Conservation (phyloP, 2,329 filamentous ascomycete species). For the Ophiocordyceps camponoti-floridani region DNA sequence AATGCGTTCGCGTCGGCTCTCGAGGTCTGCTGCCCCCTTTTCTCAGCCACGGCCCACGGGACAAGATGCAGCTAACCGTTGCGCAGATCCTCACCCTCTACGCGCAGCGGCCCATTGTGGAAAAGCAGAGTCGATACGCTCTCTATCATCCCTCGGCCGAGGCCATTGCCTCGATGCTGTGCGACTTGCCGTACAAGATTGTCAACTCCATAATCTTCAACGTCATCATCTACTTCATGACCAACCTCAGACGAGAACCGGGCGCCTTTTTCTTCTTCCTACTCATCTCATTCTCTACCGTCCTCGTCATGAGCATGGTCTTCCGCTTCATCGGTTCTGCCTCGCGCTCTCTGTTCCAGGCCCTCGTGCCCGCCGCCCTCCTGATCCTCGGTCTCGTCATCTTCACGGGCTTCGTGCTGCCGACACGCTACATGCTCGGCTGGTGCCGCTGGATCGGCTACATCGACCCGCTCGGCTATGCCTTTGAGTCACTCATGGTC, state of each 20-base stretch:
- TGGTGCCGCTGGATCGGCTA: slow-evolving; percentile 80
- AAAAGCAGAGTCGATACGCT: slow-evolving; percentile 75
- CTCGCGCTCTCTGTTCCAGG: slow-evolving; percentile 51
- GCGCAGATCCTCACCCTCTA: slow-evolving; percentile 62
- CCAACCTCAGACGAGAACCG: slow-evolving; percentile 55
- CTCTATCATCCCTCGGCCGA: slow-evolving; percentile 82
- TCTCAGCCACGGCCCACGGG: not conserved
- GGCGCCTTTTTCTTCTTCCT: slow-evolving; percentile 76
- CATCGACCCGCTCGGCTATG: slow-evolving; percentile 61
- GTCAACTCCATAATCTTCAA: slow-evolving; percentile 63
- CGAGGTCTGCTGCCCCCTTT: slow-evolving; percentile 29
- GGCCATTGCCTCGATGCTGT: slow-evolving; percentile 73
- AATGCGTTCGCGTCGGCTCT: slow-evolving; percentile 70
- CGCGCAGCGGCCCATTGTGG: slow-evolving; percentile 76
- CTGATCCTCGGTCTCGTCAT: slow-evolving; percentile 50
- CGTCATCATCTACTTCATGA: slow-evolving; percentile 71
- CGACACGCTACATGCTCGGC: slow-evolving; percentile 49
- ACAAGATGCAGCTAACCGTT: too few relatives aligned
- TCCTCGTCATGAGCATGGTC: slow-evolving; percentile 69
- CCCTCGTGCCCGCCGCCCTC: slow-evolving; percentile 40
- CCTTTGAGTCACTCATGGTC: slow-evolving; percentile 64
- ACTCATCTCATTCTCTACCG: slow-evolving; percentile 55
- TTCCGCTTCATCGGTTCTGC: slow-evolving; percentile 68
- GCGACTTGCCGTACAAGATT: slow-evolving; percentile 66
- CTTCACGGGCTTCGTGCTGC: slow-evolving; percentile 53